A percentile compares a stretch with the other conserved stretches of the same genome.
phyloP scores from a whole-genome alignment of 257 asterid genomes.

The Solanum commersonii region DNA sequence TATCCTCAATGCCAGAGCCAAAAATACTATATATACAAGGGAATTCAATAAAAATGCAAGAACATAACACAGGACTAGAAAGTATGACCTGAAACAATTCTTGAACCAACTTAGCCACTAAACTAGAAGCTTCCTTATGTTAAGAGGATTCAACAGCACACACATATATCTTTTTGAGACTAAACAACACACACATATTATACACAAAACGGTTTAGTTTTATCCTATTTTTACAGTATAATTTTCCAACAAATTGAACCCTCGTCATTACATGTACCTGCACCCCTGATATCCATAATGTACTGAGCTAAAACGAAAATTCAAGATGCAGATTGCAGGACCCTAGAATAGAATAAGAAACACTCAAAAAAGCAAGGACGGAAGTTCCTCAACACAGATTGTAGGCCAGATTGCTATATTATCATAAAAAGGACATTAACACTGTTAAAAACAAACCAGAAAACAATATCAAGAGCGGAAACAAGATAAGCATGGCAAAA shows the following conservation, averaged over 20 bases:
- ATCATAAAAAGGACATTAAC: background rate
- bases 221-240: background rate
- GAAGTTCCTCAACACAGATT: background rate
- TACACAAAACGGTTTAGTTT: background rate
- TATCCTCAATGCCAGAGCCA: background rate
- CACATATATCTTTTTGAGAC: background rate
- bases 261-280: background rate
- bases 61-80: background rate
- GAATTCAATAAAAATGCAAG: background rate
- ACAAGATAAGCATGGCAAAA: constrained; percentile 14
- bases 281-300: background rate
- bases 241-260: background rate
- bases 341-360: background rate
- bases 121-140: background rate
- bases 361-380: background rate
- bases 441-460: background rate
- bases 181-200: background rate
- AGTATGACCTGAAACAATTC: background rate
- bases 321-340: background rate
- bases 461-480: constrained; percentile 1
- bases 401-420: background rate
- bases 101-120: background rate
- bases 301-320: background rate
- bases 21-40: background rate
- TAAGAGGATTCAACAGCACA: background rate